Evolutionary conservation across 306 rosid species (phyloP).

Genomic region (Abrus pulchellus): DNA sequence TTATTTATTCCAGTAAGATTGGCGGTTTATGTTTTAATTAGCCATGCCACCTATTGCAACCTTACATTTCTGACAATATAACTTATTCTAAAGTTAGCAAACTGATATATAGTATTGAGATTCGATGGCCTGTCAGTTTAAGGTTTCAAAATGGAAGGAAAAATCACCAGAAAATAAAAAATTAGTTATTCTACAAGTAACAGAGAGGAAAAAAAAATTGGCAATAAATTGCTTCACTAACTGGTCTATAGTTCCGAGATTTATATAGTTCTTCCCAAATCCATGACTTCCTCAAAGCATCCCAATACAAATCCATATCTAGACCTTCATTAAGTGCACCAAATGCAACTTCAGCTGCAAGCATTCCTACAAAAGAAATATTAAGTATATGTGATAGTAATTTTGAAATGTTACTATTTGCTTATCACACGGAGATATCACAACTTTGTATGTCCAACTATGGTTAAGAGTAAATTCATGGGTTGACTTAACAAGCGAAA

Average conservation of each 20-base stretch:
- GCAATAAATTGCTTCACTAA: conserved; percentile 54
- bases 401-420: conserved; percentile 19
- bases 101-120: conserved; percentile 6
- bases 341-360: conserved; percentile 91
- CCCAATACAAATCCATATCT: conserved; percentile 82
- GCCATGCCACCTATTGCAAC: neutral
- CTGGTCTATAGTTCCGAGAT: conserved; percentile 87
- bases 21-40: conserved; percentile 6
- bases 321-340: conserved; percentile 65
- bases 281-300: conserved; percentile 82
- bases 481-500: conserved; percentile 32
- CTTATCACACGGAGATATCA: conserved; percentile 16
- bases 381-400: conserved; percentile 10
- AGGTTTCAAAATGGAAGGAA: conserved; percentile 35
- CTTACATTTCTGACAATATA: conserved; percentile 20
- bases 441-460: neutral
- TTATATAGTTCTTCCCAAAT: conserved; percentile 89
- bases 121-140: conserved; percentile 35
- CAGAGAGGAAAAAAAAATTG: conserved; percentile 3
- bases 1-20: conserved; percentile 17
- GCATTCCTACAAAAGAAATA: conserved; percentile 74
- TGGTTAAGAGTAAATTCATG: conserved; percentile 37
- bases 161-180: conserved; percentile 16
- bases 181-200: neutral
- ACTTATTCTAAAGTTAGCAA: conserved; percentile 16